Base-by-base conservation (phyloP, 495 filamentous ascomycete genomes). In the Astrothelium macrocarpum region DNA sequence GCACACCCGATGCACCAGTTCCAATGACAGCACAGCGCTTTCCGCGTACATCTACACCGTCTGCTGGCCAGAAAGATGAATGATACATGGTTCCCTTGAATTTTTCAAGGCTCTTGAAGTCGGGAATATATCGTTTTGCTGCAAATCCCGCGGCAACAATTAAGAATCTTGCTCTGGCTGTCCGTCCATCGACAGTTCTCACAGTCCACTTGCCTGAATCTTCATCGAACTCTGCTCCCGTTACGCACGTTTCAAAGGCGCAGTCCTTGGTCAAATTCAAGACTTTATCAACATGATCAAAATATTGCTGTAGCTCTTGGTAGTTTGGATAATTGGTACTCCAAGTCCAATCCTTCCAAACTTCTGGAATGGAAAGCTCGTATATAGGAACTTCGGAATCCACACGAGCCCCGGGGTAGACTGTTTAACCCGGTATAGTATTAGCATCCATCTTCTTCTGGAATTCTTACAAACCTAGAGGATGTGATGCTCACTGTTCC, bases 1-100 rank as follows among this genome's bases (percentile, higher is more conserved):
- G 85, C 0, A 87, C 36, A 36, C 66, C 66, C 1, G 66, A 65
- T 10, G 69, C 69, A 11, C 85, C 85, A 0, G 85, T 87, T 10
- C 85, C 85, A 23, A 88, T 80, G 45, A 86, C 72, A 7, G 80
- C 81, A 32, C 75, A 72, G 7, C 75, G 72, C 69, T 86, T 85
- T 49, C 74, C 74, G 20, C 68, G 69, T 9, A 84, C 68, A 63
- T 82, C 72, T 34, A 83, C 71, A 12, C 71, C 69, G 4, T 78
- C 70, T 16, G 80, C 74, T 0, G 84, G 84, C 85, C 85, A 88
- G 71, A 80, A 78, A 1, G 82, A 80, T 0, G 84, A 78, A 62
- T 88, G 84, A 64, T 82, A 73, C 2, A 84, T 73, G 3, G 68
- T 45, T 2, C 85, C 84, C 25, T 78, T 72, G 76, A 81, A 88